Conservation (phyloP, 2,329 filamentous ascomycete species). For the Fusarium marasasianum region DNA sequence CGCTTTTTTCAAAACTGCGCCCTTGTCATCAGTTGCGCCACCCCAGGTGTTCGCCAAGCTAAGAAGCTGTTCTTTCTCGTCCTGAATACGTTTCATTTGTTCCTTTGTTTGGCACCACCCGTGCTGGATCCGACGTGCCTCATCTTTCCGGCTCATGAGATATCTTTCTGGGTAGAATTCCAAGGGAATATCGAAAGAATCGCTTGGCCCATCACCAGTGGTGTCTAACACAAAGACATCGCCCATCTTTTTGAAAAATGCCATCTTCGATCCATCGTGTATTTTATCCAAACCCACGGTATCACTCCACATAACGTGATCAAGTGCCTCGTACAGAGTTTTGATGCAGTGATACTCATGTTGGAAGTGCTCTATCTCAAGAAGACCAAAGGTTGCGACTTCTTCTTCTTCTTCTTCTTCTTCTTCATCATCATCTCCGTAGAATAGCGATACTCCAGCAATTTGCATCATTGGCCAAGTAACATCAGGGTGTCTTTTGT, state of each 20-base stretch:
- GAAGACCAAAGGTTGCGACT: conserved; percentile 52
- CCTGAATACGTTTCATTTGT: conserved; percentile 35
- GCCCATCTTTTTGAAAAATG: conserved; percentile 56
- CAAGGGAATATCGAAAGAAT: conserved; percentile 60
- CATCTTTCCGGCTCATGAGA: conserved; percentile 54
- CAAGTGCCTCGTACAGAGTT: conserved; percentile 59
- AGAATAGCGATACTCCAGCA: conserved; percentile 44
- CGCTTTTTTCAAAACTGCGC: conserved; percentile 44
- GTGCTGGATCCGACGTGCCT: conserved; percentile 57
- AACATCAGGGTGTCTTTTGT: conserved; percentile 39
- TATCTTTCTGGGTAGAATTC: conserved; percentile 66
- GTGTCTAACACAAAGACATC: conserved; percentile 62
- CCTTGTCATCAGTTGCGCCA: conserved; percentile 41
- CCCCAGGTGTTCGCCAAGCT: conserved; percentile 44
- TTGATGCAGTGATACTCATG: conserved; percentile 51
- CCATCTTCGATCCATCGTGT: conserved; percentile 52
- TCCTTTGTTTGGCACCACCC: conserved; percentile 48
- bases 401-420: conserved; percentile 41
- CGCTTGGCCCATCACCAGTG: conserved; percentile 52
- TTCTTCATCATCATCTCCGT: conserved; percentile 34
- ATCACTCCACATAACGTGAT: conserved; percentile 59
- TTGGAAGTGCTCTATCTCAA: conserved; percentile 53
- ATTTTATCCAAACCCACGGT: conserved; percentile 51
- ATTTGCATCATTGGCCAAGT: conserved; percentile 47
- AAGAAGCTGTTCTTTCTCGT: conserved; percentile 41